Conservation (phyloP, 2,329 filamentous ascomycete genomes). For the Colletotrichum plurivorum region DNA sequence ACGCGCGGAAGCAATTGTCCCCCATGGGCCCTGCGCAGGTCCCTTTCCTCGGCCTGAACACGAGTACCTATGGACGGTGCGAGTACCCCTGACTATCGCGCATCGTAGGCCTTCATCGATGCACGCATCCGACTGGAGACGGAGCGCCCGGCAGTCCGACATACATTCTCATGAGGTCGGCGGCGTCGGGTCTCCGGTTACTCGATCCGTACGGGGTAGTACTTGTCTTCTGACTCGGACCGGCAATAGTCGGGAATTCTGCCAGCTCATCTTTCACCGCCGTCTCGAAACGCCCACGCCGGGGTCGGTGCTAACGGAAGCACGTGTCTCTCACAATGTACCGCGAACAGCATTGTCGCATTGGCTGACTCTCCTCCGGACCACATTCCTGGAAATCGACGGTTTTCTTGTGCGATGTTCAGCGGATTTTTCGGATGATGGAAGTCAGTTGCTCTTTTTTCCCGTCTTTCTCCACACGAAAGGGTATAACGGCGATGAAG, state of each 20-base stretch:
- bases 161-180: not conserved
- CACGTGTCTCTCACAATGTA: too few relatives aligned
- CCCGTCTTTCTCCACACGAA: too few relatives aligned
- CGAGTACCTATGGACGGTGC: not conserved
- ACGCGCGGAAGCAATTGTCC: not conserved
- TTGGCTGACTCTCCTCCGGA: not conserved
- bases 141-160: slow-evolving; percentile 2
- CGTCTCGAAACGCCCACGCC: slow-evolving; percentile 1
- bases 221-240: slow-evolving; percentile 21
- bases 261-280: slow-evolving; percentile 1
- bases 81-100: too few relatives aligned
- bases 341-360: not conserved
- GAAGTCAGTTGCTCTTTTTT: not conserved
- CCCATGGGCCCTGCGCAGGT: not conserved
- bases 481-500: too few relatives aligned
- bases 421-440: too few relatives aligned
- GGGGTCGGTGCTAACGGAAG: too few relatives aligned
- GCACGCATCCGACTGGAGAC: not conserved
- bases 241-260: slow-evolving; percentile 30
- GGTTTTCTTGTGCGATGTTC: not conserved
- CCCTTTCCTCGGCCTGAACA: not conserved
- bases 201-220: not conserved
- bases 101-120: not conserved
- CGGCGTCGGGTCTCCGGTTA: slow-evolving; percentile 15
- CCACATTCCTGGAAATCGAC: not conserved